These are phyloP conservation scores for Aspergillus sparsus DNA, from an alignment of 495 filamentous ascomycete genomes.

Conservation along the genomic window DNA sequence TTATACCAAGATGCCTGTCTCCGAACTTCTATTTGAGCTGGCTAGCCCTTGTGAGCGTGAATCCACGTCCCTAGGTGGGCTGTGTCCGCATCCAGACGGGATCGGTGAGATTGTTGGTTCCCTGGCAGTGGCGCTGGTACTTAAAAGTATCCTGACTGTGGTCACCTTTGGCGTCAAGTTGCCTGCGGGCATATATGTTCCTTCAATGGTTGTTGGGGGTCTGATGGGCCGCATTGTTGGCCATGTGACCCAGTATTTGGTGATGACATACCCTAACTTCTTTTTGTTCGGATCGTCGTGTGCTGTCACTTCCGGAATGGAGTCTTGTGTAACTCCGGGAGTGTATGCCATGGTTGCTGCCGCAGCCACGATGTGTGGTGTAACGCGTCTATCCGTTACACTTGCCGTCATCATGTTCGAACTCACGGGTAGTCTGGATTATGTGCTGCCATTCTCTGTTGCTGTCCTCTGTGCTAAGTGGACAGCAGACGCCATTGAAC, in stretches of 20 bases:
- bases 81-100: slow-evolving; percentile 76
- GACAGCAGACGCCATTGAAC: slow-evolving; percentile 95
- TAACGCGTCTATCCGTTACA: slow-evolving; percentile 91
- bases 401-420: slow-evolving; percentile 96
- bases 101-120: slow-evolving; percentile 71
- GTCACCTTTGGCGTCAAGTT: slow-evolving; percentile 95
- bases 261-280: slow-evolving; percentile 68
- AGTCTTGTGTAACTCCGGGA: slow-evolving; percentile 88
- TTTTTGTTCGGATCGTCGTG: slow-evolving; percentile 70
- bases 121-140: slow-evolving; percentile 75
- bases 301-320: slow-evolving; percentile 63
- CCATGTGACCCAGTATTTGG: slow-evolving; percentile 81
- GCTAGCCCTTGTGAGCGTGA: slow-evolving; percentile 81
- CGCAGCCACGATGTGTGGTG: slow-evolving; percentile 96
- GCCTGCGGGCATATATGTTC: slow-evolving; percentile 94
- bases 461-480: slow-evolving; percentile 93
- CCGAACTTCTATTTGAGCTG: slow-evolving; percentile 86
- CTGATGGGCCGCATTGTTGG: slow-evolving; percentile 88
- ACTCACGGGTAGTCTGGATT: slow-evolving; percentile 88
- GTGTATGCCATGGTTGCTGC: slow-evolving; percentile 95
- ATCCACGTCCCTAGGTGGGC: slow-evolving; percentile 56
- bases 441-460: slow-evolving; percentile 92
- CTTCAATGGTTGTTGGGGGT: slow-evolving; percentile 97
- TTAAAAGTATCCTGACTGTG: slow-evolving; percentile 85
- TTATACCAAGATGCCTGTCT: slow-evolving; percentile 84